Evolutionary conservation across 1,139 yeast species (phyloP), one percentile per base, ranked within the genome.

Genomic region (Kluyveromyces marxianus): DNA sequence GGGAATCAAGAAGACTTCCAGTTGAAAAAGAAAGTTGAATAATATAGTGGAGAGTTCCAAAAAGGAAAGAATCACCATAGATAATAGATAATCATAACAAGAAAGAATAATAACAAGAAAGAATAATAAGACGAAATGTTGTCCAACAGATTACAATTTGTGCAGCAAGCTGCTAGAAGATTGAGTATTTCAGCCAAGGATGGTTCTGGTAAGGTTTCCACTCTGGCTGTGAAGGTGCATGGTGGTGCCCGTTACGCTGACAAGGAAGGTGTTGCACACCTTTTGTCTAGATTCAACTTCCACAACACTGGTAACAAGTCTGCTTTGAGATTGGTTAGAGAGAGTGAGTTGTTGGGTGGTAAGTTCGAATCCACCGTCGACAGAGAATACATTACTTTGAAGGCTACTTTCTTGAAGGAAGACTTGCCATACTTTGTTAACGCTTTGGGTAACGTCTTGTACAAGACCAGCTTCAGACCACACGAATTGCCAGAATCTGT

Each of bases 291-390:
- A 69, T 89, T 79, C 69, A 83, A 83, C 61, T 92, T 84, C 75
- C 79, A 86, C 68, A 84, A 85, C 75, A 89, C 96, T 52, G 75
- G 76, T 54, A 68, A 79, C 59, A 88, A 89, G 69, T 84, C 96
- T 33, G 96, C 95, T 31, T 76, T 92, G 65, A 86, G 98, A 73
- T 76, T 90, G 63, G 85, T 90, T 61, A 85, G 98, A 70, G 98
- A 94, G 72, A 73, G 92, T 47, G 99, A 94, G 72, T 79, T 92
- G 56, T 76, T 92, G 59, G 98, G 98, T 55, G 97, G 96, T 63
- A 70, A 70, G 53, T 79, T 88, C 67, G 66, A 77, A 44, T 74
- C 95, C 42, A 61, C 68, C 48, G 83, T 88, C 57, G 80, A 88
- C 65, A 84, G 97, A 74, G 97, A 92, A 67, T 75, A 83, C 60